These are phyloP conservation scores for Blastobotrys chiropterorum DNA, from an alignment of 805 yeast species.

Conservation along the genomic window DNA sequence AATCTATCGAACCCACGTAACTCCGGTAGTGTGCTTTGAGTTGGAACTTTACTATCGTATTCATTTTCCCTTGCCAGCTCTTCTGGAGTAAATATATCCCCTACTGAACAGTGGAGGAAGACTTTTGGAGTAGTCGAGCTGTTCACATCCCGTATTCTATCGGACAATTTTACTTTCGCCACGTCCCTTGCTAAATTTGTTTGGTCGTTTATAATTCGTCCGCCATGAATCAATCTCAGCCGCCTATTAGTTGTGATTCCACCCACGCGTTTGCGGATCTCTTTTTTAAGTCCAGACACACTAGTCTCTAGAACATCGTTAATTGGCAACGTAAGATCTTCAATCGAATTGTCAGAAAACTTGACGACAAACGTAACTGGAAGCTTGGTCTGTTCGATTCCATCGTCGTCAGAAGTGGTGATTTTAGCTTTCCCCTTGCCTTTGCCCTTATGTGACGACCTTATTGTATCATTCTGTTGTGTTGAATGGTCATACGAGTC, in stretches of 20 bases:
- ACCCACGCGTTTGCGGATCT: constrained; percentile 36
- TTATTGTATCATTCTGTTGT: neutral
- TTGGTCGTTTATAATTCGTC: constrained; percentile 53
- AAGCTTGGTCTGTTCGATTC: neutral
- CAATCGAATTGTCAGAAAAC: constrained; percentile 39
- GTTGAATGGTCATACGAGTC: no score
- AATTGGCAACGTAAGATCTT: constrained; percentile 38
- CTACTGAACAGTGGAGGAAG: constrained; percentile 77
- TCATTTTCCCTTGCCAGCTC: constrained; percentile 57
- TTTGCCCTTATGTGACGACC: neutral
- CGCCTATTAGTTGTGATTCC: constrained; percentile 39
- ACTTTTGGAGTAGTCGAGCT: constrained; percentile 27
- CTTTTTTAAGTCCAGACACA: constrained; percentile 36
- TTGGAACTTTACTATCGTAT: constrained; percentile 46
- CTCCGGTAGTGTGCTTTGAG: constrained; percentile 53
- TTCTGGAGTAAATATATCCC: constrained; percentile 50
- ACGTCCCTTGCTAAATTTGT: constrained; percentile 51
- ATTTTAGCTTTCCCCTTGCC: neutral
- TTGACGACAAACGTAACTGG: constrained; percentile 31
- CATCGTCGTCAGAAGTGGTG: neutral
- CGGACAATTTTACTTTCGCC: constrained; percentile 23
- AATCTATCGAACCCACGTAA: constrained; percentile 81
- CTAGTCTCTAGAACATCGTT: constrained; percentile 31
- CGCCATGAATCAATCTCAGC: constrained; percentile 61
- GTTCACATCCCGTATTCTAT: neutral